Base-by-base conservation (phyloP, 1,284 basidiomycete genomes). In the Ganoderma sp. region DNA sequence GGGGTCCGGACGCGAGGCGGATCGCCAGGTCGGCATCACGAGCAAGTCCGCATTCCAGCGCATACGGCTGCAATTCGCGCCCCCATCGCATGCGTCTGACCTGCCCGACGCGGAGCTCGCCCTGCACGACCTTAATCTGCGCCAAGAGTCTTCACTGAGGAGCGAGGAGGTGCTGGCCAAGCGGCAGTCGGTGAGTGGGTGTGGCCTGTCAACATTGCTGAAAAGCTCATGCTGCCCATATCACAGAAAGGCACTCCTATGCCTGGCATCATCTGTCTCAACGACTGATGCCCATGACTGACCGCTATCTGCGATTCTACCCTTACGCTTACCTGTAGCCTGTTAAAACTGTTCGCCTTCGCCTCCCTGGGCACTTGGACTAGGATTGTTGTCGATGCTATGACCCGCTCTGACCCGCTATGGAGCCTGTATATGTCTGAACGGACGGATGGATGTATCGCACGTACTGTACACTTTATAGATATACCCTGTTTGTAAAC, bases 31-130 rank as follows among this genome's bases (percentile, higher is more conserved):
- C 28, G 52, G 52, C 52, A 56, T 56, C 52, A 56, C 52, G 52
- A 56, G 52, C n/a, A 58, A 37, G 56, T 58, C 56, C 56, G 56
- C 56, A 37, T 58, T 58, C 56, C 56, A 58, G 37, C 56, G 56
- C 37, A 58, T 58, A 10, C 34, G n/a, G 7, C 37, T 58, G 34
- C 56, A 39, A 8, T 58, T 58, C n/a, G 56, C 56, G 19, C 56
- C 56, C 28, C 56, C 56, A 7, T 58, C 56, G 10, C 56, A 58
- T 19, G 56, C 34, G 9, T 58, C 56, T 19, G 37, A 58, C 34
- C 56, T 58, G 19, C 32, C 56, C 3, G 56, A 58, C n/a, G 34
- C 34, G 37, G 56, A 58, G 56, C 12, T 58, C 17, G 28, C 56
- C 7, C n/a, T 58, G 56, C 56, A 39, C 17, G 56, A 58, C 19